Base-by-base conservation (phyloP, 2,329 filamentous ascomycete species). In the Elsinoe batatas region DNA sequence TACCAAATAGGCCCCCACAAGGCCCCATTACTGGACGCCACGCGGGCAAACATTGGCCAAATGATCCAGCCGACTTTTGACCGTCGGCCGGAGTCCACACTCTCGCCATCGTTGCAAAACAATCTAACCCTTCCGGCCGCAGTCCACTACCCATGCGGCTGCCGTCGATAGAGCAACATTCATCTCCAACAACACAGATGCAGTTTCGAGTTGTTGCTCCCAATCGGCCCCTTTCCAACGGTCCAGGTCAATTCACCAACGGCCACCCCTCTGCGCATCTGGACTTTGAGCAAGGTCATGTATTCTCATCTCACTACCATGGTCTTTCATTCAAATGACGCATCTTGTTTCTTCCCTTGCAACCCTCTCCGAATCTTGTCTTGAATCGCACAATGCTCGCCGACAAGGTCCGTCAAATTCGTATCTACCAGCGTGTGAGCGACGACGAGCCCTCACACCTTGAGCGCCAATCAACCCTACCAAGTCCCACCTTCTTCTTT, bases 161-260 rank as follows among this genome's bases (percentile, higher is more conserved):
- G 3, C 22, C 22, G 22, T 26, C 22, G 6, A 26, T 26, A 26
- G 22, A 26, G 6, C 22, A 26, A 26, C 22, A 22, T 22, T 22
- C 22, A 22, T 22, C 22, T 22, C 22, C 22, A 22, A 5, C 22
- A 22, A 22, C 22, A 22, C 22, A 22, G 22, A 22, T 22, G 22
- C 22, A 22, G 22, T 5, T 22, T 22, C 22, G 22, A 22, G 3
- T 5, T 22, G 22, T 22, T 22, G 22, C 5, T 5, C 22, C 22
- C 22, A 30, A 53, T 53, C 33, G 17, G 33, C 49, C 37, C 49
- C 49, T 26, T 53, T 36, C 5, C 35, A 53, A 38, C 33, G 49
- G 35, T 53, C 49, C 6, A 37, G n/a, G 12, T 40, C 49, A 44
- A 44, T 11, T 44, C 40, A 22, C 7, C 40, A 44, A 44, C 40